These are phyloP conservation scores for Biscogniauxia marginata DNA, from an alignment of 2,329 filamentous ascomycete genomes.

Conservation along the genomic window DNA sequence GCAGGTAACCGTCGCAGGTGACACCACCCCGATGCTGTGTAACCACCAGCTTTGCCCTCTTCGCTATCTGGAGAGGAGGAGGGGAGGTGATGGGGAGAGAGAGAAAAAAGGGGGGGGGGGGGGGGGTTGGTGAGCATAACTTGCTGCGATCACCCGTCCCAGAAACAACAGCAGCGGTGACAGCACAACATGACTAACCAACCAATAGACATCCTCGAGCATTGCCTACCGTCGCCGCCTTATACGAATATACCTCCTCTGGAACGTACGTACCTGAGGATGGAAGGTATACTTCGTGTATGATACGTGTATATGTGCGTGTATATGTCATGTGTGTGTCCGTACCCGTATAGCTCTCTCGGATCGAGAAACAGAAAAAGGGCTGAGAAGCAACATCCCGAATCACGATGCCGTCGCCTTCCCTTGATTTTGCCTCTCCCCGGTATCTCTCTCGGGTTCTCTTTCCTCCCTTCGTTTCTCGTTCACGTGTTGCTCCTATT, in stretches of 20 bases:
- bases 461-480: not conserved
- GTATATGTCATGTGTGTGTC: not conserved
- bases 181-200: not conserved
- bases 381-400: not conserved
- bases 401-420: not conserved
- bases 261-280: too few species aligned
- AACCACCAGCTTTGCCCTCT: not conserved
- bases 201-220: not conserved
- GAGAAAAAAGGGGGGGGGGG: not conserved
- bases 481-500: not conserved
- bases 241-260: too few species aligned
- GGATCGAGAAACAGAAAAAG: not conserved
- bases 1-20: not conserved
- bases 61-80: not conserved
- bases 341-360: not conserved
- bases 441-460: not conserved
- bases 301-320: not conserved
- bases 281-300: not conserved
- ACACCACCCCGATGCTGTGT: not conserved
- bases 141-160: not conserved
- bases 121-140: not conserved
- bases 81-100: not conserved
- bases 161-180: not conserved
- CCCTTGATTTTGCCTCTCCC: not conserved
- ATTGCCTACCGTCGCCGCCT: not conserved